Base-by-base conservation (phyloP, 305 asterid genomes). In the Solanum hybrid region DNA sequence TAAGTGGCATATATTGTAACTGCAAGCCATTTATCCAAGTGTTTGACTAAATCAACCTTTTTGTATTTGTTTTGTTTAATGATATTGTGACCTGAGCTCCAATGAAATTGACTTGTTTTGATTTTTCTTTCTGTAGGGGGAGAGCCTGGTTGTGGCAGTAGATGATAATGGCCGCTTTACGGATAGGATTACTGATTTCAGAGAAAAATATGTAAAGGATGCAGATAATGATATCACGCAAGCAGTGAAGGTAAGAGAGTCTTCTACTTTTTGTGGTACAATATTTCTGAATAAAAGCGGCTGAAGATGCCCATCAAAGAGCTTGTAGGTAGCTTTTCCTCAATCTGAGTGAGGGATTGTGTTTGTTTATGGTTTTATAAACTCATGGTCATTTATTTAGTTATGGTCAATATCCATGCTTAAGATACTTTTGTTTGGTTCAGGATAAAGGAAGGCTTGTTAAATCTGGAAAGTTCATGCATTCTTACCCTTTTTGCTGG, bases 81-180 rank as follows among this genome's bases (percentile, higher is more conserved):
- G 26, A 82, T 17, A 45, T 82, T 81, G 38, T 82, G 10, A 42
- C 72, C 38, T 15, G 73, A 42, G 40, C 73, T 42, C 71, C 72
- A 10, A 31, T 17, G 40, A 51, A 51, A 45, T 56, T 31, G 75
- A 51, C 42, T 51, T 31, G 40, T 3, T 17, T 84, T 36, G 19
- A 81, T 51, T 84, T 84, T 69, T 24, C 77, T 36, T 85, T 90
- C n/a, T 86, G 75, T 88, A 93, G 95, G 98, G 98, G 87, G 99
- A 96, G 93, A 93, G 91, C 88, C 92, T 97, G 87, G 91, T 96
- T 72, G 99, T 97, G 22, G 99, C 99, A 2, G 99, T 97, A 66
- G 99, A 97, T 90, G 99, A 97, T 69, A 98, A 97, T 93, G 99
- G 99, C 40, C 93, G 97, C 91, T 97, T 97, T 92, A 97, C 97